Evolutionary conservation across 345 rosid species (phyloP).

Genomic region (Gossypium rotundifolium): DNA sequence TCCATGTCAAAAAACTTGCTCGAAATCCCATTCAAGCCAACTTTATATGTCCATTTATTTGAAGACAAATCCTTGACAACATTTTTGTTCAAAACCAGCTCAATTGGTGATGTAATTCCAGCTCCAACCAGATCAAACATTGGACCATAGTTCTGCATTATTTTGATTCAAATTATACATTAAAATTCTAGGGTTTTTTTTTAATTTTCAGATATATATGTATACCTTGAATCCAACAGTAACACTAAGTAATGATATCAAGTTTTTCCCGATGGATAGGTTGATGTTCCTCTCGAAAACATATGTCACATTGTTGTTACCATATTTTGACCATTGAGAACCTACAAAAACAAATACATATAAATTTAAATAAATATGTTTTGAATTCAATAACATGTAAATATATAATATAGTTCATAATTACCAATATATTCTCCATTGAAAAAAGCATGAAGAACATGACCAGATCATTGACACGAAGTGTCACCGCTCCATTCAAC

Average conservation of each 20-base stretch:
- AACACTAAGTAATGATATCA: slow-evolving; percentile 22
- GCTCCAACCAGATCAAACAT: slow-evolving; percentile 6
- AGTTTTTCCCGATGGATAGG: slow-evolving; percentile 17
- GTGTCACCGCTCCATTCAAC: slow-evolving; percentile 12
- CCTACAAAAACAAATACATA: slow-evolving; percentile 3
- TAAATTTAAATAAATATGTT: background rate
- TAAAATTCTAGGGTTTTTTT: background rate
- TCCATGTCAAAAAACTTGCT: background rate
- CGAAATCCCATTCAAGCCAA: slow-evolving; percentile 31
- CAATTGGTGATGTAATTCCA: slow-evolving; percentile 37
- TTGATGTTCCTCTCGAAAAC: slow-evolving; percentile 9
- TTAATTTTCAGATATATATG: background rate
- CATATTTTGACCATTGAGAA: slow-evolving; percentile 2
- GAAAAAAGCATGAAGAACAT: slow-evolving; percentile 36
- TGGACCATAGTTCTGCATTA: slow-evolving; percentile 30
- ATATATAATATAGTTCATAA: background rate
- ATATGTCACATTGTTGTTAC: background rate
- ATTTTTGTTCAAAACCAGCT: slow-evolving; percentile 10
- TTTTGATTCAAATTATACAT: no score
- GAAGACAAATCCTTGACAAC: slow-evolving; percentile 16
- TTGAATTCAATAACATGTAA: background rate
- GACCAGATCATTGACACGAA: slow-evolving; percentile 32
- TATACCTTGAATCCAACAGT: slow-evolving; percentile 34
- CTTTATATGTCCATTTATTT: slow-evolving; percentile 34
- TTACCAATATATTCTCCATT: slow-evolving; percentile 33